Evolutionary conservation across 2,329 filamentous ascomycete genomes (phyloP).

Genomic region (Lasiodiplodia hormozganensis): DNA sequence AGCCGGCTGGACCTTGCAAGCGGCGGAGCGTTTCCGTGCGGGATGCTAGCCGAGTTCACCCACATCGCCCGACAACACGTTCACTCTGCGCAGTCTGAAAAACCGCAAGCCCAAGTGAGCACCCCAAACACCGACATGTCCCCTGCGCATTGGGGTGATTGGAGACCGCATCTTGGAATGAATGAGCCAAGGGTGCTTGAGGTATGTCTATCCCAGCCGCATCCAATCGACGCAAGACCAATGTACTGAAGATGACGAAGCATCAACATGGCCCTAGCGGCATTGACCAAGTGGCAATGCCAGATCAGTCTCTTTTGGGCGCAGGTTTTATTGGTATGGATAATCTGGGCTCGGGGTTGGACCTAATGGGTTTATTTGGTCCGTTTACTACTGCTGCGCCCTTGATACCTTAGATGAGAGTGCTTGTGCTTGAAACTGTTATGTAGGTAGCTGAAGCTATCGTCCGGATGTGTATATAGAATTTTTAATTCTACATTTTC

Average conservation of each 20-base stretch:
- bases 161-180: no score
- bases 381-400: not conserved
- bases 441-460: not conserved
- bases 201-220: no score
- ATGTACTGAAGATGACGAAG: no score
- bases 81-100: not conserved
- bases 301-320: not conserved
- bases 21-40: not conserved
- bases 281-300: not conserved
- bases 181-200: no score
- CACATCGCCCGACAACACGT: not conserved
- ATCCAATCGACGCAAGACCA: no score
- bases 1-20: not conserved
- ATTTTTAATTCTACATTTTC: no score
- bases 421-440: not conserved
- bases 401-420: not conserved
- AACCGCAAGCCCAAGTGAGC: not conserved
- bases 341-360: not conserved
- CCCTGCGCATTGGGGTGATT: not conserved
- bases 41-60: not conserved
- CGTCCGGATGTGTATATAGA: no score
- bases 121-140: not conserved
- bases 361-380: not conserved
- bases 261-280: not conserved
- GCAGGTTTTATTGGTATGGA: not conserved